phyloP scores from a whole-genome alignment of 768 basidiomycete genomes.

The Tulasnella calospora region DNA sequence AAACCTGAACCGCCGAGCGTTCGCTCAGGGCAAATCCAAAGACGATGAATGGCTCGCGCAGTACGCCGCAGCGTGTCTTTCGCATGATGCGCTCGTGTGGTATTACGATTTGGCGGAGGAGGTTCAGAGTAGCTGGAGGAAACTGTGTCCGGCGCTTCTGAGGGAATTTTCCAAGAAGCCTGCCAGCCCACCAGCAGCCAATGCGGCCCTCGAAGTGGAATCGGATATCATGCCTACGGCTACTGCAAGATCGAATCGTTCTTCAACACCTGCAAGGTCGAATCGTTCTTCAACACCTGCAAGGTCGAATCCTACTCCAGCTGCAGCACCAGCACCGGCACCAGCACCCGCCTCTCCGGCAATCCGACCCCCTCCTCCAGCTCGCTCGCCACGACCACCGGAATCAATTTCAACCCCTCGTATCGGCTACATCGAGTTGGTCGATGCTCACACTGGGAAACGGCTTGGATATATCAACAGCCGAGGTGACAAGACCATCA shows the following conservation, averaged over 20 bases:
- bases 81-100: not conserved
- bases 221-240: not conserved
- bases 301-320: not conserved
- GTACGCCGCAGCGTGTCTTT: not conserved
- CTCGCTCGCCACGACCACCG: not conserved
- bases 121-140: conserved; percentile 1
- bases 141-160: not conserved
- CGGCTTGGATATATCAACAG: not conserved
- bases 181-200: not conserved
- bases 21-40: not conserved
- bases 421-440: not conserved
- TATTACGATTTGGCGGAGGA: not conserved
- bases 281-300: not conserved
- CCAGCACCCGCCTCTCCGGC: not conserved
- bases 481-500: not conserved
- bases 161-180: not conserved
- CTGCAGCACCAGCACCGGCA: not conserved
- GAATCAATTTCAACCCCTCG: not conserved
- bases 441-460: not conserved
- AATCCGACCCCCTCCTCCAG: not conserved
- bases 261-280: not conserved
- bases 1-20: not conserved
- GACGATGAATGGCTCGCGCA: conserved; percentile 11
- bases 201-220: not conserved
- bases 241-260: not conserved